Base-by-base conservation (phyloP, 106 monocot genomes). In the Posidonia australis region DNA sequence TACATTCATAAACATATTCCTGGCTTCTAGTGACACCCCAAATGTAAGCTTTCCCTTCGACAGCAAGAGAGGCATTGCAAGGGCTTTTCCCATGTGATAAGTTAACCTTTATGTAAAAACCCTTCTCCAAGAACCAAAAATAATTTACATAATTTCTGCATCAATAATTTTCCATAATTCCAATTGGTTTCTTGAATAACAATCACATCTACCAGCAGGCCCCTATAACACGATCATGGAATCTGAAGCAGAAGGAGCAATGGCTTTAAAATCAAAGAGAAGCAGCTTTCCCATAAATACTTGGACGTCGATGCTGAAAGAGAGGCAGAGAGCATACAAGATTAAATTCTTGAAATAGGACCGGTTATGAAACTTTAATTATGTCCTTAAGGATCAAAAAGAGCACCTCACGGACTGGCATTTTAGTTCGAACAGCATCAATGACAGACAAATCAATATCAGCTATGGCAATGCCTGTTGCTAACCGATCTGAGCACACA, bases 391-490 rank as follows among this genome's bases (percentile, higher is more conserved):
- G 23, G 54, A 11, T 5, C 4, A 36, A 17, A 23, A 41, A 46
- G 44, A 24, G 64, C 77, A 88, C 93, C 77, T 72, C 61, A 48
- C 72, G 64, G 28, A 93, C 83, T 21, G 89, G 93, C 83, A 93
- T 93, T 72, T 70, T 83, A 20, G 80, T 81, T 65, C 88, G 81
- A 51, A 93, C 83, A 58, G 83, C 47, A 58, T 89, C 86, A 46
- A 86, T 73, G 46, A 57, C 61, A 17, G 89, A 79, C 2, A 83
- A 31, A 67, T 93, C 81, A 60, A 93, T 79, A 28, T 93, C 89
- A 28, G 93, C 93, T 27, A 81, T 69, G 52, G 81, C 89, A 58
- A 89, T 79, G 48, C 93, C 89, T 3, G 89, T 89, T 13, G 83
- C 74, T 16, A 81, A 67, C 0, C 89, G 93, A 72, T 89, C 93